phyloP scores from a whole-genome alignment of 371 early-diverging fungal genomes.

The Dinochytrium kinnereticum region DNA sequence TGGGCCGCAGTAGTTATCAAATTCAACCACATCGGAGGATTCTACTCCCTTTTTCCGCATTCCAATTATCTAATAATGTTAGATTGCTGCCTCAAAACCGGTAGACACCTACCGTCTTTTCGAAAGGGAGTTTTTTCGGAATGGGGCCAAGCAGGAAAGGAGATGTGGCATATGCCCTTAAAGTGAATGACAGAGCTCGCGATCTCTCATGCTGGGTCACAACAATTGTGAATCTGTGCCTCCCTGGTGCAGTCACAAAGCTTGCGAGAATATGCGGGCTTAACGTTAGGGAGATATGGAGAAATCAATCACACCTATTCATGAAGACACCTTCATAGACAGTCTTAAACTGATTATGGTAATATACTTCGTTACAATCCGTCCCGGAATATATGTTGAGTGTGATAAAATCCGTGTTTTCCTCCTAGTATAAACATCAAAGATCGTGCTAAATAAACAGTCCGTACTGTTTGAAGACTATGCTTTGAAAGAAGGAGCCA shows the following conservation, averaged over 20 bases:
- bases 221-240: constrained; percentile 69
- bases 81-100: too few relatives aligned
- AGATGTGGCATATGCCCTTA: constrained; percentile 72
- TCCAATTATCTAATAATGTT: too few relatives aligned
- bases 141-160: constrained; percentile 70
- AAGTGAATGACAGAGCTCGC: constrained; percentile 71
- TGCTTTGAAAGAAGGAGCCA: constrained; percentile 87
- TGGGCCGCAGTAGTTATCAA: too few relatives aligned
- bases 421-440: constrained; percentile 54
- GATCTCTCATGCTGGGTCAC: constrained; percentile 80
- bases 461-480: constrained; percentile 61
- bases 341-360: constrained; percentile 67
- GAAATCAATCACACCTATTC: constrained; percentile 48
- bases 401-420: constrained; percentile 84
- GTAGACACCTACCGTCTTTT: constrained; percentile 63
- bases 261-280: constrained; percentile 77
- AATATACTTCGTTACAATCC: constrained; percentile 72
- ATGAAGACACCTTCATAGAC: constrained; percentile 77
- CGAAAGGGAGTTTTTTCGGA: constrained; percentile 64
- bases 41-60: too few relatives aligned
- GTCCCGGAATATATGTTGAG: constrained; percentile 78
- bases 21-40: too few relatives aligned
- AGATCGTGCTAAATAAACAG: not conserved
- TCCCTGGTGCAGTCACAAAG: constrained; percentile 70
- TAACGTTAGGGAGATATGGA: not conserved